Evolutionary conservation across 2,329 filamentous ascomycete genomes (phyloP), one percentile per base, ranked within the genome.

Genomic region (Thelonectria rubi): DNA sequence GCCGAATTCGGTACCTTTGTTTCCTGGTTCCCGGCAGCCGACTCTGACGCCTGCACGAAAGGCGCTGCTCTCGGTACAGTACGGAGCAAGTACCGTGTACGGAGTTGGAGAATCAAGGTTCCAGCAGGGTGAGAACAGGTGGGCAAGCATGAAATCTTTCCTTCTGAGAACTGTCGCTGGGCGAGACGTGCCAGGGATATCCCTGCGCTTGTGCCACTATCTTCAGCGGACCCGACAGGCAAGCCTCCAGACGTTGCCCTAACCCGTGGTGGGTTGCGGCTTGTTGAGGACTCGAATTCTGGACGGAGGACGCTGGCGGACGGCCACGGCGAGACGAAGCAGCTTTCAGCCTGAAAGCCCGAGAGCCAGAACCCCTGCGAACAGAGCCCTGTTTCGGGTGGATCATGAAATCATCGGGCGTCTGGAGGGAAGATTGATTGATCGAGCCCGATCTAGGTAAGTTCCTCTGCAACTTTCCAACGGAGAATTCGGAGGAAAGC

Each of bases 391-490:
- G 69, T 56, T 60, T 40, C 30, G 50, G 46, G 69, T 69, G 69
- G 69, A 63, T 60, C 61, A 72, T 72, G 68, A 72, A 72, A 72
- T 71, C 69, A 72, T 72, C 69, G 59, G 63, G 69, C 68, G 64
- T 70, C 62, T 68, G 67, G 60, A 64, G 53, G 21, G 55, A 53
- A 60, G 62, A 67, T 62, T 61, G 63, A 67, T 61, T 58, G 64
- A 65, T 57, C 58, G 58, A 62, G 58, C 58, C 68, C 68, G 66
- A 71, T 71, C 67, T 71, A 55, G 64, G 55, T 61, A 67, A 69
- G 45, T 52, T 60, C 45, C 43, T 47, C 15, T 37, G 34, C 15
- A 11, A 30, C 26, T 30, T 30, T 30, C 34, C 12, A 7, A 37
- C 34, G 34, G 34, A 37, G 15, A 14, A 37, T 18, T 21, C n/a